Conservation (phyloP, 129 eudicot species). For the Deinandra increscens region DNA sequence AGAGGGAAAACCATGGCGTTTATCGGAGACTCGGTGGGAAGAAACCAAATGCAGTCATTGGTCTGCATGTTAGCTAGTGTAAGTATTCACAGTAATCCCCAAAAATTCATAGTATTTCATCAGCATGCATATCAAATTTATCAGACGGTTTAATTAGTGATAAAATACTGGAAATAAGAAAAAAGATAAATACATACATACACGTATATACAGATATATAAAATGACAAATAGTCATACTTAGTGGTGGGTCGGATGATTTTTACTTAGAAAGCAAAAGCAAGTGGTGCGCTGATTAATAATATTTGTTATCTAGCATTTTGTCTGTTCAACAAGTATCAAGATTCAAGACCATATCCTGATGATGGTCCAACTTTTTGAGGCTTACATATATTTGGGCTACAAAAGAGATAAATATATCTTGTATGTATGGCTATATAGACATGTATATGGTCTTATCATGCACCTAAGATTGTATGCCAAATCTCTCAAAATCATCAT, state of each 20-base stretch:
- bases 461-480: not conserved
- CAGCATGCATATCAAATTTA: constrained; percentile 28
- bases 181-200: constrained; percentile 20
- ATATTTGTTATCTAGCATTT: constrained; percentile 38
- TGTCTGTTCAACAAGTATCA: constrained; percentile 29
- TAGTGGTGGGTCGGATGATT: constrained; percentile 33
- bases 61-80: constrained; percentile 62
- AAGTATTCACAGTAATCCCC: constrained; percentile 29
- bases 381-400: constrained; percentile 14
- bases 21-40: constrained; percentile 59
- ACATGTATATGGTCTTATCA: not conserved
- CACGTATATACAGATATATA: constrained; percentile 8
- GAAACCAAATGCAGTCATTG: constrained; percentile 74
- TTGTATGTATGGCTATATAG: not conserved
- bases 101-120: constrained; percentile 1
- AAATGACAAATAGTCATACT: constrained; percentile 25
- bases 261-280: constrained; percentile 34
- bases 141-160: not conserved
- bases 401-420: not conserved
- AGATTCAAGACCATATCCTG: constrained; percentile 31
- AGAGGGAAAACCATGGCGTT: constrained; percentile 58
- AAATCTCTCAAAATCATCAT: not conserved
- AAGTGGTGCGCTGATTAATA: constrained; percentile 37
- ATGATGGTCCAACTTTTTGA: constrained; percentile 40
- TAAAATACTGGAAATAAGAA: not conserved